Evolutionary conservation across 352 stramenopile genomes (phyloP), one percentile per base, ranked within the genome.

Genomic region (Hyaloperonospora arabidopsidis): DNA sequence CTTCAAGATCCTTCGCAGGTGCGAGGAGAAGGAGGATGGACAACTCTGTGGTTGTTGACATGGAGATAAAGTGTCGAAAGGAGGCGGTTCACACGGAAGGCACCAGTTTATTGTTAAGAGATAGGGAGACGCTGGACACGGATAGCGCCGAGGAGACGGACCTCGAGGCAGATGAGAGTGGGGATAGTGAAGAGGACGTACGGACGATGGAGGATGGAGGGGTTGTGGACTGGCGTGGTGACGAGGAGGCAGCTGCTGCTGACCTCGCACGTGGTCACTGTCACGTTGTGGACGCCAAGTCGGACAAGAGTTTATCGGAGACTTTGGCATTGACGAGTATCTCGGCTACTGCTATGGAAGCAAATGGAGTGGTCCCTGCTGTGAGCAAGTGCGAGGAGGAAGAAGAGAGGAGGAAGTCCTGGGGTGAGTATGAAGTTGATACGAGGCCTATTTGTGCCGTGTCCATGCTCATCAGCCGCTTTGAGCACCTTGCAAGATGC

Each of bases 381-480:
- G 5, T 43, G 19, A 13, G 18, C 41, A 40, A 11, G 4, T 51
- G 1, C 21, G 43, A 58, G 19, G 15, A 14, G 6, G 38, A 48
- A 21, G 34, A 57, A 22, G 17, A 46, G 18, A 50, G 0, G 7
- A 0, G 19, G 6, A 39, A 53, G 6, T 19, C 43, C 12, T 34
- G 29, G n/a, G 5, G 50, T 10, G 28, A 50, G 17, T 71, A 51
- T 21, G 46, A 68, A 23, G 59, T 71, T 2, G 63, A 71, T 46
- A 62, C 54, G 14, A 54, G 65, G 19, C 47, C 59, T 0, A 71
- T 71, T 25, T 57, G 34, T 39, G 49, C 63, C 19, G 63, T 71
- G 12, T n/a, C 54, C 0, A 61, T 57, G 35, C 52, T 71, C 10
- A 71, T 71, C 38, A 54, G 54, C n/a, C 63, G 63, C 38, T 71